Percentiles rank a stretch among this genome's conserved stretches.
Evolutionary conservation across 2,329 filamentous ascomycete species (phyloP).

Genomic region (Fusarium sororula): DNA sequence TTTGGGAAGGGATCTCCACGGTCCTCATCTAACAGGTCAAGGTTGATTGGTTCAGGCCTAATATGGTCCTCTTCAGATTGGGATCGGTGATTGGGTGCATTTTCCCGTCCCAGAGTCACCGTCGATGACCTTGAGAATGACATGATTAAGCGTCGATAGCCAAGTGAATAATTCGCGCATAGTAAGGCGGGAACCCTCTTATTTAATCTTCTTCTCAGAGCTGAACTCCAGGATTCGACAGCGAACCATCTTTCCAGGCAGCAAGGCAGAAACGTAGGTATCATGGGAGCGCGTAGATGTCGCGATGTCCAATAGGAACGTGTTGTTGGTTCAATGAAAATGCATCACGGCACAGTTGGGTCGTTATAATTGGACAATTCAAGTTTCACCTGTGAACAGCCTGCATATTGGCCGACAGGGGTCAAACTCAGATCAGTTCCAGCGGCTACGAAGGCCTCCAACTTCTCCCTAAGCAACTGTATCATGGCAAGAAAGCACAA

Average conservation of each 20-base stretch:
- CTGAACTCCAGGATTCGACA: background rate
- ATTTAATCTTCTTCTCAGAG: background rate
- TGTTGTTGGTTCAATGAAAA: background rate
- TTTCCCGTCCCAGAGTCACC: background rate
- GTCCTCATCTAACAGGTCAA: background rate
- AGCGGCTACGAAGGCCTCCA: rapidly evolving
- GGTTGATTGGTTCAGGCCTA: background rate
- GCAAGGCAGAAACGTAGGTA: background rate
- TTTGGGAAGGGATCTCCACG: background rate
- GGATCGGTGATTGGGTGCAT: background rate
- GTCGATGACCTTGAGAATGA: background rate
- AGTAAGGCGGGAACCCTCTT: rapidly evolving
- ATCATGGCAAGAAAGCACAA: background rate
- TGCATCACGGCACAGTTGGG: background rate
- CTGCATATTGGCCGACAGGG: background rate
- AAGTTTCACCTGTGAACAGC: background rate
- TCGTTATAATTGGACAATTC: background rate
- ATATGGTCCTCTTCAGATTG: background rate
- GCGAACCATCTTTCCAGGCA: background rate
- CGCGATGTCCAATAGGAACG: background rate
- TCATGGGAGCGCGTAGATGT: background rate
- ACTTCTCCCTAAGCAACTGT: rapidly evolving
- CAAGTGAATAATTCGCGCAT: background rate
- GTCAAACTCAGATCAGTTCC: rapidly evolving
- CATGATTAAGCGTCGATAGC: background rate